Base-by-base conservation (phyloP, 257 asterid genomes). In the Mitragyna speciosa region DNA sequence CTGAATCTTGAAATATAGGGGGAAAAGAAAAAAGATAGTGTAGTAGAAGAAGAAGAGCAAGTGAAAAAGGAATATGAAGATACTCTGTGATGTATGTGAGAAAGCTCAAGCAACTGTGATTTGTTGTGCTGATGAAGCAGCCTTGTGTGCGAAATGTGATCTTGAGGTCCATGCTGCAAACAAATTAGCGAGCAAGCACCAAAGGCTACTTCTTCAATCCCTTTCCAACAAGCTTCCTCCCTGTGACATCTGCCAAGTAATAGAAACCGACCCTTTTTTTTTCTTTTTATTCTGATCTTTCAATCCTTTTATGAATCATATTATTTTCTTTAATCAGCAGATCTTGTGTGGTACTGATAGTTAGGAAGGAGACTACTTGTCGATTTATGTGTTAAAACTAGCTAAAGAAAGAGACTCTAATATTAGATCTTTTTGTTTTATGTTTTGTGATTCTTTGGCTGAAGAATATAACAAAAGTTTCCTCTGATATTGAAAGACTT, bases 91-190 rank as follows among this genome's bases (percentile, higher is more conserved):
- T 90, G 99, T 93, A 73, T 95, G 99, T 81, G 99, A 95, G 90
- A 95, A 89, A 79, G 97, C 98, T 28, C 89, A 89, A 70, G 99
- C 99, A 78, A 92, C 96, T 52, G 94, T 95, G 87, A 95, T 95
- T 4, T 95, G 99, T 85, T 93, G 99, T 83, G 99, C 99, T 12
- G 99, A 95, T 82, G 99, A 95, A 87, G 99, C 99, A 41, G 99
- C 98, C 15, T 79, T 95, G 83, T 95, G 99, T 61, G 83, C 95
- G 0, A 86, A 86, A 70, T 95, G 99, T 84, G 98, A 95, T 65
- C 87, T 91, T 28, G 96, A 92, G 81, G 93, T 95, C 19, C 99
- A 95, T 78, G 99, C 97, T 33, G 99, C 99, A 0, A 95, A 95
- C 83, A 95, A 92, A 88, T 92, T 95, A 61, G 98, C 99, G 1